A percentile compares a stretch with the other conserved stretches of the same genome.
phyloP scores from a whole-genome alignment of 768 basidiomycete genomes.

The Phanerochaete carnosa region DNA sequence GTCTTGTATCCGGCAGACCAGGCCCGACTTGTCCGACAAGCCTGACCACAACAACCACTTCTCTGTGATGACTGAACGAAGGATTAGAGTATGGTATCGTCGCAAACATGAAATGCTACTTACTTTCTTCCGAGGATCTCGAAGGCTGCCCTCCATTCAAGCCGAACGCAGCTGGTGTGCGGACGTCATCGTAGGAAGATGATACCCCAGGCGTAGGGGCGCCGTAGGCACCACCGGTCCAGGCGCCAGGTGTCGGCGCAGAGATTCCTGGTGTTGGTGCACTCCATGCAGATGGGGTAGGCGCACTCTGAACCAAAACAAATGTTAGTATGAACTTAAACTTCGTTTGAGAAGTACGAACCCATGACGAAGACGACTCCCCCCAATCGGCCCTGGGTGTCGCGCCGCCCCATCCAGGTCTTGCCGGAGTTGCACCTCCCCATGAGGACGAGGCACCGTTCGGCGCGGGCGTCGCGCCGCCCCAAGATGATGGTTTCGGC shows the following conservation, averaged over 20 bases:
- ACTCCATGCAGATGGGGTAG: constrained; percentile 12
- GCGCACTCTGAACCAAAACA: not conserved
- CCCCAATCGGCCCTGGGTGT: constrained; percentile 19
- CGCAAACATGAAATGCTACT: not conserved
- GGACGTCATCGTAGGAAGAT: constrained; percentile 12
- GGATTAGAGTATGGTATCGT: not conserved
- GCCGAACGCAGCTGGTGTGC: not conserved
- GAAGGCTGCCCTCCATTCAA: not conserved
- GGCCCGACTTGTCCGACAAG: constrained; percentile 16
- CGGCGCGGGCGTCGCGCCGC: constrained; percentile 10
- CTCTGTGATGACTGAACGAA: constrained; percentile 12
- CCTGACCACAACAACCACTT: constrained; percentile 23
- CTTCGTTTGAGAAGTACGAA: not conserved
- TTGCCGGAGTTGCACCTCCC: constrained; percentile 23
- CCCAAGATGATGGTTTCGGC: constrained; percentile 15
- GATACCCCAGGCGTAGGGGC: constrained; percentile 41
- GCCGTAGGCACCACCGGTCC: constrained; percentile 22
- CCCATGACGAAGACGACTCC: constrained; percentile 16
- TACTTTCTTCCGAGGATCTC: not conserved
- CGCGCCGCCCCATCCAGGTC: constrained; percentile 20
- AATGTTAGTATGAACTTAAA: not conserved
- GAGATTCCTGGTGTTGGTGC: constrained; percentile 20
- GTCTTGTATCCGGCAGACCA: constrained; percentile 20
- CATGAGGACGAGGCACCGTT: constrained; percentile 3
- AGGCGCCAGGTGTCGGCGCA: constrained; percentile 30